Evolutionary conservation across 306 rosid genomes (phyloP), one percentile per base, ranked within the genome.

Genomic region (Boehmeria nivea): DNA sequence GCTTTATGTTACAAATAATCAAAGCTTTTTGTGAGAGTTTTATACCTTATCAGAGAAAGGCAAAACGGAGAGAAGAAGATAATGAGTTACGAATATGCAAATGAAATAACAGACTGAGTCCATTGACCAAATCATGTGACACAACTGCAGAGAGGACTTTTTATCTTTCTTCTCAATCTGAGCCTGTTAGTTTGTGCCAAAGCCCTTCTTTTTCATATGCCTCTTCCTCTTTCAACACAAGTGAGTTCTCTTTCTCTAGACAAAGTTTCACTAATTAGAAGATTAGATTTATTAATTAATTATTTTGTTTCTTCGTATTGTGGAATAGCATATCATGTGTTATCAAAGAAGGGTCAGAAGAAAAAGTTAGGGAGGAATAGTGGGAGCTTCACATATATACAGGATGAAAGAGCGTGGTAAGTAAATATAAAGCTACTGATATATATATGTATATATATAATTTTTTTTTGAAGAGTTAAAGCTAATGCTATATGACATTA

Each of bases 391-490:
- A 75, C 76, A 43, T 40, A n/a, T n/a, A n/a, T n/a, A 16, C 61
- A 79, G 85, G 63, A 56, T 88, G 38, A 78, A 60, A 67, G 93
- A 88, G 27, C 95, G 85, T 60, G 86, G 95, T 80, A 63, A 64
- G 68, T 40, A 11, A 12, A 11, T 40, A 1, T 11, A 40, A 4
- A 11, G 3, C 15, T 14, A 11, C n/a, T n/a, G n/a, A n/a, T n/a
- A n/a, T n/a, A n/a, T n/a, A n/a, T n/a, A n/a, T n/a, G n/a, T n/a
- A n/a, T n/a, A n/a, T n/a, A n/a, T n/a, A n/a, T n/a, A n/a, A n/a
- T n/a, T n/a, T n/a, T n/a, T n/a, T n/a, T n/a, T n/a, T n/a, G n/a
- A n/a, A n/a, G n/a, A n/a, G n/a, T n/a, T n/a, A n/a, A n/a, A n/a
- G n/a, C n/a, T n/a, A n/a, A n/a, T n/a, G n/a, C n/a, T n/a, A n/a